These are phyloP conservation scores for Pestalotiopsis fici DNA, from an alignment of 2,329 filamentous ascomycete genomes.

Conservation along the genomic window DNA sequence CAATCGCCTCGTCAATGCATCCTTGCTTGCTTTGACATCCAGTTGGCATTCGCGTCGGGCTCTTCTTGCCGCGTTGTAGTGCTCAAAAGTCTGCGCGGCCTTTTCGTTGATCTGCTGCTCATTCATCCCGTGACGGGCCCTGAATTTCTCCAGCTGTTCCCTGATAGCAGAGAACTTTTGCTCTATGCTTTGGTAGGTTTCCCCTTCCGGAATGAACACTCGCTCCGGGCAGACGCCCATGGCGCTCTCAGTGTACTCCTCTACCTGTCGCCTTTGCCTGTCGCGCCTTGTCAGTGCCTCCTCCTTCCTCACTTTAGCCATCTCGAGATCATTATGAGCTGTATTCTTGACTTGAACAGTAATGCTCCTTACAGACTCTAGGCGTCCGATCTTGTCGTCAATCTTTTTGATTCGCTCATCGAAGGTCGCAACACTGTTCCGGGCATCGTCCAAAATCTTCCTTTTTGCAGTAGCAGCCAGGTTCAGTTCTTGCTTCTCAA, in stretches of 20 bases:
- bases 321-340: slow-evolving; percentile 52
- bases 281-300: slow-evolving; percentile 49
- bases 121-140: slow-evolving; percentile 60
- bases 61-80: slow-evolving; percentile 39
- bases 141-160: slow-evolving; percentile 59
- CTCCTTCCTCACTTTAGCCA: slow-evolving; percentile 45
- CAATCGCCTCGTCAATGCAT: slow-evolving; percentile 69
- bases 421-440: slow-evolving; percentile 35
- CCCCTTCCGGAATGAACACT: slow-evolving; percentile 63
- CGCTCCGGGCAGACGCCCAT: slow-evolving; percentile 52
- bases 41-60: slow-evolving; percentile 45
- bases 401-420: slow-evolving; percentile 55
- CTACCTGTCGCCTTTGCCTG: slow-evolving; percentile 47
- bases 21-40: slow-evolving; percentile 45
- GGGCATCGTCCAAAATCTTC: slow-evolving; percentile 33
- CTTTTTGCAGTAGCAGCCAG: slow-evolving; percentile 40
- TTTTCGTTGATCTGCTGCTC: slow-evolving; percentile 64
- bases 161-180: slow-evolving; percentile 55
- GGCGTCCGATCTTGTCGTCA: slow-evolving; percentile 50
- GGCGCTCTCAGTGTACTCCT: slow-evolving; percentile 58
- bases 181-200: slow-evolving; percentile 60
- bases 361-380: slow-evolving; percentile 49
- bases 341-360: slow-evolving; percentile 64
- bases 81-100: slow-evolving; percentile 39
- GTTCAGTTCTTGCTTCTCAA: slow-evolving; percentile 52